Evolutionary conservation across 495 filamentous ascomycete genomes (phyloP), one percentile per base, ranked within the genome.

Genomic region (Chaetomium fimeti): DNA sequence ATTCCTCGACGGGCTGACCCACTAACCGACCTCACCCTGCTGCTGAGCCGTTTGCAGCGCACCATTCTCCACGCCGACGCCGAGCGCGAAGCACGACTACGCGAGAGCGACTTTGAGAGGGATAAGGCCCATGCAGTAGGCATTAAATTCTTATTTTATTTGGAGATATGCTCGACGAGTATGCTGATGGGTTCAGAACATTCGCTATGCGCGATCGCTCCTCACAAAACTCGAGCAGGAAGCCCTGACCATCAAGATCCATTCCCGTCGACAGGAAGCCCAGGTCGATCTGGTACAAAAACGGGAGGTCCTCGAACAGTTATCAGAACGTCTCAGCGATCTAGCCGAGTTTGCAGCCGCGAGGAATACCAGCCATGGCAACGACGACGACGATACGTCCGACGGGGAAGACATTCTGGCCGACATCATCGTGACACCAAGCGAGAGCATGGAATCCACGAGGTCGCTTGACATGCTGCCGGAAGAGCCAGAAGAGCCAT

Each of bases 161-260:
- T 5, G 25, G 9, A 42, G 7, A 12, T 48, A n/a, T 5, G 0
- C 18, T 20, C 8, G 38, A n/a, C 6, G 32, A n/a, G 18, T 25
- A n/a, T 24, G 15, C 29, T 63, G 45, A 64, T 55, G 40, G 38
- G 18, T 49, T 2, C 28, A 92, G 87, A 97, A 94, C 70, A 77
- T 97, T 67, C 88, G 90, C 72, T 87, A 91, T 72, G 92, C 92
- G 11, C 87, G 87, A 56, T 83, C 84, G 2, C 84, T 91, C 54
- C 89, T 96, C 49, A 81, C 88, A 36, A 84, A 82, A 60, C 83
- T 96, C 25, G 92, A 97, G 72, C 90, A 91, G 63, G 86, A 88
- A 49, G 84, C 87, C 36, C 77, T 85, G 6, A 71, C 78, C 49
- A 75, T 91, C 65, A 91, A 91, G 74, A 80, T 85, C 22, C 82